Base-by-base conservation (phyloP, 768 basidiomycete species). In the Boletus coccyginus region DNA sequence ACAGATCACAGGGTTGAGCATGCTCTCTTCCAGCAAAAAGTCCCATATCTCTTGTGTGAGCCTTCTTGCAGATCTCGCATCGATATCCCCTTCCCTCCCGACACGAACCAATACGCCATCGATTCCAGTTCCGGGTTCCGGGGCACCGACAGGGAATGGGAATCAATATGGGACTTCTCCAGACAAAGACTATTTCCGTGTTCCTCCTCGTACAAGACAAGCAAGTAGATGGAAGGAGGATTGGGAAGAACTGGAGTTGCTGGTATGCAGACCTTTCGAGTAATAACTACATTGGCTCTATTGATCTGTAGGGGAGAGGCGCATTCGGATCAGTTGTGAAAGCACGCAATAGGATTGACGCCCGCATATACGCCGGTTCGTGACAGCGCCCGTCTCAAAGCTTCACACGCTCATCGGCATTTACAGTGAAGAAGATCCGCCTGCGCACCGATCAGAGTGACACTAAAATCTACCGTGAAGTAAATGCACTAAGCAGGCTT, bases 291-390 rank as follows among this genome's bases (percentile, higher is more conserved):
- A 12, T 44, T 52, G 19, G 41, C 9, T 9, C 39, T 52, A 12
- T 44, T 29, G 8, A 42, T 31, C 12, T 36, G 3, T 58, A 93
- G 90, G 94, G 94, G 0, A 88, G 88, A 66, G 94, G 94, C 0
- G 92, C 83, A 0, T 96, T 93, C 70, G 94, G 94, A 0, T 90
- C 92, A n/a, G 94, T 97, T 0, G 93, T 97, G 32, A 97, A 97
- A 68, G 94, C 94, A 3, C 80, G 87, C 45, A 94, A 96, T 65
- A 90, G 85, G 75, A 85, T 95, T 21, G 94, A 97, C 66, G 81
- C 78, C 12, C 79, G 90, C 24, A 90, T 92, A 53, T 94, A 94
- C 67, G 92, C 90, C 13, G 87, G 87, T 86, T 52, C 11, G 78
- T 75, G 21, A 35, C 16, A 21, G 2, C 6, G 0, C 27, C 0